A percentile compares a stretch with the other conserved stretches of the same genome.
Evolutionary conservation across 768 basidiomycete genomes (phyloP).

Genomic region (Agaricus subrufescens): DNA sequence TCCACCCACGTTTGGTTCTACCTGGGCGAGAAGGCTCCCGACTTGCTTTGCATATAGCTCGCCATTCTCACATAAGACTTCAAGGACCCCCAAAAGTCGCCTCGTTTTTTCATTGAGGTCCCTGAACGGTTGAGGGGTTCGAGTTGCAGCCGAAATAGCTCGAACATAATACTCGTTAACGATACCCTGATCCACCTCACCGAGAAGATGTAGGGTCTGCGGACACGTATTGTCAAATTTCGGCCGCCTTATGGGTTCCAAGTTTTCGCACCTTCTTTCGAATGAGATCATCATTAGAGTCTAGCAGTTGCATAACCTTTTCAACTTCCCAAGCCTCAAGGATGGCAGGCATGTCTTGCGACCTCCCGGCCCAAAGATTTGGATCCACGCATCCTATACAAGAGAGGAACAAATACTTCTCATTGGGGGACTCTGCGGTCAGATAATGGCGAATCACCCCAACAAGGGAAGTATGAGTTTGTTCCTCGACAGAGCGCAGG

Average conservation of each 20-base stretch:
- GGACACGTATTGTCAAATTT: constrained; percentile 4
- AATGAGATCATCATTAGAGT: constrained; percentile 53
- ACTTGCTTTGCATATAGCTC: constrained; percentile 53
- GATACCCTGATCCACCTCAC: constrained; percentile 53
- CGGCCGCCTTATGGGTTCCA: background rate
- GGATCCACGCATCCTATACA: constrained; percentile 60
- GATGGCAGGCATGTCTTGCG: constrained; percentile 40
- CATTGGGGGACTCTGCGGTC: constrained; percentile 50
- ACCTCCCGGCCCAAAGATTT: constrained; percentile 64
- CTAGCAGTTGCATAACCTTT: constrained; percentile 61
- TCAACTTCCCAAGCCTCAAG: constrained; percentile 76
- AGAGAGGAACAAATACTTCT: constrained; percentile 60
- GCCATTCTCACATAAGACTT: constrained; percentile 44
- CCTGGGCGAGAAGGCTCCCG: constrained; percentile 33
- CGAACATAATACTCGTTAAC: constrained; percentile 51
- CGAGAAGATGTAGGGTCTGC: constrained; percentile 59
- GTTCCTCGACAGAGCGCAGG: constrained; percentile 21
- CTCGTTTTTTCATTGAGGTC: constrained; percentile 20
- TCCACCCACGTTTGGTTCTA: constrained; percentile 35
- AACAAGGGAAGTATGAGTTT: constrained; percentile 30
- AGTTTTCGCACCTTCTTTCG: constrained; percentile 46
- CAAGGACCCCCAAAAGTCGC: constrained; percentile 49
- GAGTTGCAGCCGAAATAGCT: constrained; percentile 9
- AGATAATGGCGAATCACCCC: constrained; percentile 54
- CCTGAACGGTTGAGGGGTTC: constrained; percentile 5